Evolutionary conservation across 306 rosid genomes (phyloP).

Genomic region (Senna tora): DNA sequence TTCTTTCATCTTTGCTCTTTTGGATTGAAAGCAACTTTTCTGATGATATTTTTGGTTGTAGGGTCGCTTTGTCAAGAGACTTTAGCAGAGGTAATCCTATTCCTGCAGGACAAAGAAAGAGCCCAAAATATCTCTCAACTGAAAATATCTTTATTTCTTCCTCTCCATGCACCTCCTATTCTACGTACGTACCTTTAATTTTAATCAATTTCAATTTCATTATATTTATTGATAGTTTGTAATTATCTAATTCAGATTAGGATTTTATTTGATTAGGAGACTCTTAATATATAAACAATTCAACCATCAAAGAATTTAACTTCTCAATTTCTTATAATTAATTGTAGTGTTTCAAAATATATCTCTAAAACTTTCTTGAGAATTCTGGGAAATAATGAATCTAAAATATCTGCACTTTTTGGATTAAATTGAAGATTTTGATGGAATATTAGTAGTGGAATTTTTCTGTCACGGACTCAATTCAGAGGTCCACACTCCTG

Average conservation of each 20-base stretch:
- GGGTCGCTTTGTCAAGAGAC: slow-evolving; percentile 91
- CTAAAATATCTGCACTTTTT: slow-evolving; percentile 9
- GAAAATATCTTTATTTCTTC: slow-evolving; percentile 44
- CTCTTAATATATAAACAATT: no score
- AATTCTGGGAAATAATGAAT: slow-evolving; percentile 9
- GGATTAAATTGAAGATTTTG: slow-evolving; percentile 3
- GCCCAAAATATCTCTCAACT: slow-evolving; percentile 48
- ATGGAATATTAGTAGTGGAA: background rate
- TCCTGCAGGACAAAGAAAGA: background rate
- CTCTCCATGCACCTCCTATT: no score
- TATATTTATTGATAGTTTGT: slow-evolving; percentile 12
- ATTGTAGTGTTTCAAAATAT: background rate
- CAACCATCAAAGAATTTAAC: no score
- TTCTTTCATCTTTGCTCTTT: slow-evolving; percentile 17
- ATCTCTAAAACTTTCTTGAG: background rate
- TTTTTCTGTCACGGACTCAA: background rate
- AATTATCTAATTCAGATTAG: slow-evolving; percentile 4
- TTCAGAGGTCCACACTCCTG: slow-evolving; percentile 3
- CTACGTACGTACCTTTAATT: slow-evolving; percentile 24
- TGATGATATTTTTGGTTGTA: slow-evolving; percentile 46
- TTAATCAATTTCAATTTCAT: slow-evolving; percentile 18
- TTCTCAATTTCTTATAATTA: no score
- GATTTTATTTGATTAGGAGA: no score
- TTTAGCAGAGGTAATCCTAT: slow-evolving; percentile 37
- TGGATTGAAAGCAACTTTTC: slow-evolving; percentile 31